phyloP scores from a whole-genome alignment of 2,329 filamentous ascomycete genomes.

The Xylaria hypoxylon region DNA sequence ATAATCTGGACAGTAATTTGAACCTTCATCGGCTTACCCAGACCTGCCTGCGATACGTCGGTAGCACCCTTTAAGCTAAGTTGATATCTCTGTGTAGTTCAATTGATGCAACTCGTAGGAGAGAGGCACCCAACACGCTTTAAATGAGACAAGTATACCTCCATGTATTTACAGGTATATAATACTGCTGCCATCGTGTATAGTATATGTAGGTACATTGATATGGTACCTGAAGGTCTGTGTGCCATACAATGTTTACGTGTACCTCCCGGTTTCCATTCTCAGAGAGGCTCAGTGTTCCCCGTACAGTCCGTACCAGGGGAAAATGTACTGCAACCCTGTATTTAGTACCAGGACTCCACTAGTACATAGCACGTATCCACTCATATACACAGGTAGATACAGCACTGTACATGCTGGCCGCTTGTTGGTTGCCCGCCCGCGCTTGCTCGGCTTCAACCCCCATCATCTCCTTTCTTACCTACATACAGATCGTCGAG shows the following conservation, averaged over 20 bases:
- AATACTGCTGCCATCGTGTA: background rate
- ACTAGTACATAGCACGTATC: constrained; percentile 7
- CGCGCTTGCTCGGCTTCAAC: constrained; percentile 37
- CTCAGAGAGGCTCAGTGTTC: constrained; percentile 19
- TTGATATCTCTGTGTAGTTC: background rate
- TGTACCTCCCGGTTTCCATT: background rate
- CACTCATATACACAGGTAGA: constrained; percentile 23
- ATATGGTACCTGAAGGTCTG: background rate
- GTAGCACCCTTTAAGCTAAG: background rate
- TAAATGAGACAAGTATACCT: no score
- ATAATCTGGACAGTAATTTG: background rate
- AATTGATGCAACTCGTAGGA: background rate
- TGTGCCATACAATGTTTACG: background rate
- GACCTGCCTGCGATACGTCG: background rate
- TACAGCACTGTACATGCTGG: constrained; percentile 14
- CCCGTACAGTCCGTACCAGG: background rate
- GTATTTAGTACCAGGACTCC: constrained; percentile 30
- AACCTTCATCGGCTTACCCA: background rate
- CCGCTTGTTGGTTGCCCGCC: constrained; percentile 33
- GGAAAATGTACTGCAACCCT: constrained; percentile 16
- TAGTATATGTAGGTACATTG: background rate
- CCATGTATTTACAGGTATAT: background rate
- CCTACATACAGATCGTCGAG: constrained; percentile 36
- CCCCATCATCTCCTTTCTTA: constrained; percentile 39
- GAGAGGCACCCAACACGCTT: no score